phyloP scores from a whole-genome alignment of 2,329 filamentous ascomycete species.

The Nothophoma quercina region DNA sequence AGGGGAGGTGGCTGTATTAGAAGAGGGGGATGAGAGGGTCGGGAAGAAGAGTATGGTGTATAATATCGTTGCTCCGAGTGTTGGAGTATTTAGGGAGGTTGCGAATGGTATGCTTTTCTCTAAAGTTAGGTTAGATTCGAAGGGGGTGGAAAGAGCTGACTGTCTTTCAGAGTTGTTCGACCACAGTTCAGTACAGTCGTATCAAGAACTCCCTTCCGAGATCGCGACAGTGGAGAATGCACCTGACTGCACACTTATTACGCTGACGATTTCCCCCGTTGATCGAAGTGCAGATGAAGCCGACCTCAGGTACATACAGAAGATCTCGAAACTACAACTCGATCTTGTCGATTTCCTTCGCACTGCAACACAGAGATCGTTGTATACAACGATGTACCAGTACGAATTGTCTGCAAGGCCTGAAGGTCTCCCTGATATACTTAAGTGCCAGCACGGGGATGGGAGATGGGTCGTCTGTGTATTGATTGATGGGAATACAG shows the following conservation, averaged over 20 bases:
- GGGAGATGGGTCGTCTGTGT: slow-evolving; percentile 6
- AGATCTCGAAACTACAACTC: neutral
- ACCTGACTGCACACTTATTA: neutral
- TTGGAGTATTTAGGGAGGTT: slow-evolving; percentile 8
- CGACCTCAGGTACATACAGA: neutral
- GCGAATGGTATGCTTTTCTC: neutral
- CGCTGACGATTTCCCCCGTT: slow-evolving; percentile 2
- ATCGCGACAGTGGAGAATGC: neutral
- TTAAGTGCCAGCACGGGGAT: slow-evolving; percentile 2
- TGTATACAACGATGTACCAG: slow-evolving; percentile 7
- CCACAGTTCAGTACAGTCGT: too few relatives aligned
- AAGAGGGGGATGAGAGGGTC: neutral
- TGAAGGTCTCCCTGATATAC: neutral
- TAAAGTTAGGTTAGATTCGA: neutral
- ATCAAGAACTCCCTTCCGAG: neutral
- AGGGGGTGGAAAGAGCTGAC: neutral
- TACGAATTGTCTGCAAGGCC: neutral
- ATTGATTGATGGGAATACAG: neutral
- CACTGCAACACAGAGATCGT: neutral
- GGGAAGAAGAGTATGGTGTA: slow-evolving; percentile 12
- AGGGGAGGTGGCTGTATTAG: slow-evolving; percentile 11
- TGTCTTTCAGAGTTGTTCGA: too few relatives aligned
- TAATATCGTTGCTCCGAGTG: slow-evolving; percentile 7
- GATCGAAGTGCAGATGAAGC: too few relatives aligned
- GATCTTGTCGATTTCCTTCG: neutral